Evolutionary conservation across 106 monocot species (phyloP).

Genomic region (Alisma plantagoaquatica): DNA sequence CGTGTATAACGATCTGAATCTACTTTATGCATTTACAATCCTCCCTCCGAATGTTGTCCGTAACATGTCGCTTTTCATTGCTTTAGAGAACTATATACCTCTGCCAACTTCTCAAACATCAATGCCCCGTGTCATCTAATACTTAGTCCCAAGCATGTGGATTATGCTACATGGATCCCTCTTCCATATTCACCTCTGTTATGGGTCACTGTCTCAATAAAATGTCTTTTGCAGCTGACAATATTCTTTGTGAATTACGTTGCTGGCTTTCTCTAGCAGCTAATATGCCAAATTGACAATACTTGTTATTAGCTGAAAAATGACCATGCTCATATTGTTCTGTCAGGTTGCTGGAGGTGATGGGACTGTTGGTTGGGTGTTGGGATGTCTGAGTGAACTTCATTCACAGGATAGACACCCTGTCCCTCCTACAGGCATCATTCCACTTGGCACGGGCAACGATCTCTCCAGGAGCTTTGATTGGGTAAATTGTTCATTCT

Average conservation of each 20-base stretch:
- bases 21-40: too few relatives aligned
- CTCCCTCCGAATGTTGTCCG: too few relatives aligned
- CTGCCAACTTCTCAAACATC: too few relatives aligned
- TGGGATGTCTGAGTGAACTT: slow-evolving; percentile 68
- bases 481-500: slow-evolving; percentile 40
- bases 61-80: too few relatives aligned
- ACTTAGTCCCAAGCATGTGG: too few relatives aligned
- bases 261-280: background rate
- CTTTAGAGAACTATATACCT: too few relatives aligned
- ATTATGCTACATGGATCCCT: slow-evolving; percentile 14
- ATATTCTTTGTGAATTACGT: background rate
- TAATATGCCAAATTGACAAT: background rate
- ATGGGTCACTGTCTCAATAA: background rate
- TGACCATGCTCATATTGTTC: background rate
- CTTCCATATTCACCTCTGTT: background rate
- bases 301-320: background rate
- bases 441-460: slow-evolving; percentile 93
- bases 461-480: slow-evolving; percentile 90
- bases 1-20: too few relatives aligned
- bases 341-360: slow-evolving; percentile 90
- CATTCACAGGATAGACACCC: slow-evolving; percentile 49
- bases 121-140: too few relatives aligned
- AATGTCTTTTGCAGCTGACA: background rate
- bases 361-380: slow-evolving; percentile 88
- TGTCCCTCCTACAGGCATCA: slow-evolving; percentile 64